Evolutionary conservation across 1,284 basidiomycete species (phyloP), one percentile per base, ranked within the genome.

Genomic region (Peniophora sp.): DNA sequence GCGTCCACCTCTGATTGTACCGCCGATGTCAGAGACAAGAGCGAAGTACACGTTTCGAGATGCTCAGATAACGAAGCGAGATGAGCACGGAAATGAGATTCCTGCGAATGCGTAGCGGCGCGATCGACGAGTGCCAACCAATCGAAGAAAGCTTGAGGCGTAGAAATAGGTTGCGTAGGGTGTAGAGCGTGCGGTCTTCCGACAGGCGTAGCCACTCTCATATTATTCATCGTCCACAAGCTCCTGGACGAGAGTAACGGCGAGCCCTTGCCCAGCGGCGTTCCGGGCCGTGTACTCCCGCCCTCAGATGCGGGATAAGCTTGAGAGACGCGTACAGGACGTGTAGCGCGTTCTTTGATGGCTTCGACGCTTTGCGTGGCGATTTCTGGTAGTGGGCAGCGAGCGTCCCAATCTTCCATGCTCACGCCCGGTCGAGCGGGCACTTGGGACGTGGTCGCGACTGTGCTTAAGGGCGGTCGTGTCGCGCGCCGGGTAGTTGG

Each of bases 131-230:
- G 74, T 0, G 89, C 78, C 64, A 93, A 94, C 85, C 92, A 96
- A 69, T 97, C 94, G 62, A 94, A 92, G 67, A 97, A 96, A 59
- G 95, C 90, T 60, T 97, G 91, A 0, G 92, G 85, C 0, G 91
- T 94, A 55, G 85, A 78, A 44, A 97, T 83, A 3, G 89, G 84
- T 23, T 81, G 75, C 52, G 75, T 78, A 5, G 86, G 84, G 58
- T 84, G 81, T 17, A 89, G 70, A 0, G 76, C 68, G 63, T 83
- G 76, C 24, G 67, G 61, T n/a, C n/a, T 41, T n/a, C 38, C 38
- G n/a, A 41, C n/a, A 54, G 50, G 50, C 46, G 59, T 62, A 51
- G 61, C 67, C 36, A 64, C 61, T 14, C 45, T 22, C 56, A 45
- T 19, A 32, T 32, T 64, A 32, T 32, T 64, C 14, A 70, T 73